Evolutionary conservation across 257 asterid species (phyloP).

Genomic region (Rauvolfia tetraphylla): DNA sequence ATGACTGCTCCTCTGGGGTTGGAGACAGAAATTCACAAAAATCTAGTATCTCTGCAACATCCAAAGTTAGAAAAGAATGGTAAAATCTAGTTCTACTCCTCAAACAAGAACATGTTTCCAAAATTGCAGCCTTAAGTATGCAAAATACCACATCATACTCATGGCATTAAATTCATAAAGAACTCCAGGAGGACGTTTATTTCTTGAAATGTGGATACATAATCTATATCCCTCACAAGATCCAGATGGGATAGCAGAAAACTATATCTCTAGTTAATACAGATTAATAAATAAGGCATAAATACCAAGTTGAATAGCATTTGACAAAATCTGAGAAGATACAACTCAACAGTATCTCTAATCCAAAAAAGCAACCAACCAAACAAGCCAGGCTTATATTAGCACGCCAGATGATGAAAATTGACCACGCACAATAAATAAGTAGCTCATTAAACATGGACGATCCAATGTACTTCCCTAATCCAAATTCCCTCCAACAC

Average conservation of each 20-base stretch:
- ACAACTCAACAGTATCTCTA: neutral
- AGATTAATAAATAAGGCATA: neutral
- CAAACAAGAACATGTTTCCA: neutral
- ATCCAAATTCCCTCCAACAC: neutral
- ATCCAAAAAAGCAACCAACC: neutral
- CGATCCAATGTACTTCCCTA: neutral
- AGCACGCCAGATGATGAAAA: neutral
- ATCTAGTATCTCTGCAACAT: constrained; percentile 79
- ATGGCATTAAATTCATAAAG: neutral
- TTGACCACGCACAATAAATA: neutral
- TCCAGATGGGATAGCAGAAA: neutral
- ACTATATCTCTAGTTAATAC: neutral
- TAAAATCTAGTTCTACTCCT: neutral
- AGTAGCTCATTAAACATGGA: no score
- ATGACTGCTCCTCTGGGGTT: constrained; percentile 71
- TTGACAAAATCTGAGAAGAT: neutral
- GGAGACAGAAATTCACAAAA: constrained; percentile 92
- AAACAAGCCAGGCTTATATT: neutral
- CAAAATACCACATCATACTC: neutral
- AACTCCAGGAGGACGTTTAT: no score
- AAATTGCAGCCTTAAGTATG: neutral
- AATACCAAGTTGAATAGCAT: neutral
- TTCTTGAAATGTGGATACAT: neutral
- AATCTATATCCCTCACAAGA: neutral
- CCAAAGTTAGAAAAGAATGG: neutral